Percentiles rank a stretch among this genome's conserved stretches.
These are phyloP conservation scores for Uronychia setigera DNA, from an alignment of 73 alveolate species.

Conservation along the genomic window DNA sequence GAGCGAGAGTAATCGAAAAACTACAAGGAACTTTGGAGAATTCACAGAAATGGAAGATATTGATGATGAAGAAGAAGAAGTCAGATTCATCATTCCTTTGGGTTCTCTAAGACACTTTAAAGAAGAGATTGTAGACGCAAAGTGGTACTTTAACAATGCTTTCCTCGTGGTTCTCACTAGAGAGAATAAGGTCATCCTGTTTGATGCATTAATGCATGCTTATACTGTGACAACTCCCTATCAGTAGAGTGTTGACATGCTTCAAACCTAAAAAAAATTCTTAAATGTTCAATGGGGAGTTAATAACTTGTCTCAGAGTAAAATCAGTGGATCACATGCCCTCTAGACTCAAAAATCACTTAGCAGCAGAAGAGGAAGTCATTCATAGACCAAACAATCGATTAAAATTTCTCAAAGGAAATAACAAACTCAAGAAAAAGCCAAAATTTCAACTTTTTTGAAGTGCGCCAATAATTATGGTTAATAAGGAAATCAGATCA, in stretches of 20 bases:
- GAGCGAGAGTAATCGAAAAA: not conserved
- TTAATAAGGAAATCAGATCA: not conserved
- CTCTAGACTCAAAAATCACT: too few relatives aligned
- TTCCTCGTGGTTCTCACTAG: slow-evolving; percentile 32
- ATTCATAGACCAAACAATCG: too few relatives aligned
- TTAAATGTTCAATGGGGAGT: too few relatives aligned
- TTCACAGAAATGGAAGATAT: not conserved
- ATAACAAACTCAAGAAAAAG: not conserved
- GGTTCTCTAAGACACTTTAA: slow-evolving; percentile 8
- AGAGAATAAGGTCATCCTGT: slow-evolving; percentile 23
- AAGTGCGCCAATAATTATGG: not conserved
- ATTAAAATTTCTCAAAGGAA: too few relatives aligned
- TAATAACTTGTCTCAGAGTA: too few relatives aligned
- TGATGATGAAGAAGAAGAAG: slow-evolving; percentile 42
- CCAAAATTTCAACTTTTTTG: not conserved
- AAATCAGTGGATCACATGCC: not conserved
- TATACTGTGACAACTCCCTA: slow-evolving; percentile 4
- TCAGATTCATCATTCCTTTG: slow-evolving; percentile 23
- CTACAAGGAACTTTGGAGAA: not conserved
- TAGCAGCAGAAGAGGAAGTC: too few relatives aligned
- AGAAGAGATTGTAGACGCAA: slow-evolving; percentile 8
- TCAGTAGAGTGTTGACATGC: too few relatives aligned
- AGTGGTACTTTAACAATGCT: slow-evolving; percentile 57
- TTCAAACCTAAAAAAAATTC: too few relatives aligned
- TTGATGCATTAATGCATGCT: slow-evolving; percentile 40